Evolutionary conservation across 768 basidiomycete genomes (phyloP).

Genomic region (Suillus decipiens): DNA sequence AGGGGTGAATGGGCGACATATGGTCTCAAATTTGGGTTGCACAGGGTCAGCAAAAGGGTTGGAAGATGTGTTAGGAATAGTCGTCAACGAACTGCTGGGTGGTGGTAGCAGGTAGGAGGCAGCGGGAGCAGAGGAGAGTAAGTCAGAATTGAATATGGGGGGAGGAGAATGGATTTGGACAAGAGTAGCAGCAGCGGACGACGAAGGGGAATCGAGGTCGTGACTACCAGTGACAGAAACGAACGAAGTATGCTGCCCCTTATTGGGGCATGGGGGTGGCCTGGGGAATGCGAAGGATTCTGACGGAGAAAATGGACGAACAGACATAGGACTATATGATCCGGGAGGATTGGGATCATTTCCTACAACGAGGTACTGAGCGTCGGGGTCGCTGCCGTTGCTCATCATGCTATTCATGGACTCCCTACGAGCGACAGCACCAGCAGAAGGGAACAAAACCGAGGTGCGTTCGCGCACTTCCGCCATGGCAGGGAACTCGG

Average conservation of each 20-base stretch:
- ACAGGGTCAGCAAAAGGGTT: constrained; percentile 40
- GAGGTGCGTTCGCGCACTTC: constrained; percentile 46
- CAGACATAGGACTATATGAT: constrained; percentile 54
- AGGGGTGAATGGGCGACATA: constrained; percentile 58
- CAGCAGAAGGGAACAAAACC: constrained; percentile 25
- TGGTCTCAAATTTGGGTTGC: constrained; percentile 42
- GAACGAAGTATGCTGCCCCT: constrained; percentile 5
- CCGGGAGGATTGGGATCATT: constrained; percentile 28
- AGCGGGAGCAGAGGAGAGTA: constrained; percentile 18
- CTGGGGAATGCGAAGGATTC: constrained; percentile 72
- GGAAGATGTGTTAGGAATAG: constrained; percentile 5
- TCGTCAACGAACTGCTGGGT: background rate
- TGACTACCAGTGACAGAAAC: background rate
- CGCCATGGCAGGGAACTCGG: constrained; percentile 54
- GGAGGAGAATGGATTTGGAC: constrained; percentile 21
- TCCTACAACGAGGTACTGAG: constrained; percentile 43
- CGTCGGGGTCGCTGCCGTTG: constrained; percentile 34
- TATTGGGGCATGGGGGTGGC: constrained; percentile 42
- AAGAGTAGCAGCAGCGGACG: constrained; percentile 21
- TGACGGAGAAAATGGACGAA: constrained; percentile 65
- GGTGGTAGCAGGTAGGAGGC: constrained; percentile 17
- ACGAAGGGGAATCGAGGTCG: constrained; percentile 9
- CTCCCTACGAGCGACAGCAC: constrained; percentile 28
- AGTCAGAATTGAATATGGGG: constrained; percentile 18
- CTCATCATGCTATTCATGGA: constrained; percentile 45